Evolutionary conservation across 148 eudicot species (phyloP).

Genomic region (Chenopodium quinoa): DNA sequence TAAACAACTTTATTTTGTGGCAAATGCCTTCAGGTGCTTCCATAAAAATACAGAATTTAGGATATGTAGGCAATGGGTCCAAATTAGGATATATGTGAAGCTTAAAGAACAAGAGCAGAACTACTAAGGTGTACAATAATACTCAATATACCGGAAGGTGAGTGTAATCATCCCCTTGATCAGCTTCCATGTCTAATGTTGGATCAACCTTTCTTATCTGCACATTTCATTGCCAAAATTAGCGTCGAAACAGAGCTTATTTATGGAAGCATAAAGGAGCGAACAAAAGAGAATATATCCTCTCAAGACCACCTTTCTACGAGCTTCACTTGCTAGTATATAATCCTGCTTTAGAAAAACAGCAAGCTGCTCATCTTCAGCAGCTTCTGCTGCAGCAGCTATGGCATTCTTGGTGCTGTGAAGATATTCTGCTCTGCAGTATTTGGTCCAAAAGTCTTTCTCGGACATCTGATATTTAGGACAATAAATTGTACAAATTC

Average conservation of each 20-base stretch:
- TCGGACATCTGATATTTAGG: slow-evolving; percentile 65
- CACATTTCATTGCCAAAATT: slow-evolving; percentile 23
- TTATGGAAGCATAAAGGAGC: slow-evolving; percentile 13
- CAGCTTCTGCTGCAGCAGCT: slow-evolving; percentile 99
- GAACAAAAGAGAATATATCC: slow-evolving; percentile 8
- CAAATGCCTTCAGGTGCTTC: background rate
- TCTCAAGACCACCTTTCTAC: slow-evolving; percentile 57
- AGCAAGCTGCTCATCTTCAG: slow-evolving; percentile 91
- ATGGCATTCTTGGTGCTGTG: slow-evolving; percentile 85
- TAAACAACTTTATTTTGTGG: slow-evolving; percentile 3
- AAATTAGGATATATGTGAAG: background rate
- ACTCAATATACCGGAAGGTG: slow-evolving; percentile 75
- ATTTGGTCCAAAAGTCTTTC: slow-evolving; percentile 92
- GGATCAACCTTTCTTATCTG: slow-evolving; percentile 97
- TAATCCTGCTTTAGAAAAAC: slow-evolving; percentile 85
- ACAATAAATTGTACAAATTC: slow-evolving; percentile 7
- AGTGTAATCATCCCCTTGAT: slow-evolving; percentile 91
- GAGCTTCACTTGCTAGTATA: slow-evolving; percentile 77
- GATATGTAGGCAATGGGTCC: background rate
- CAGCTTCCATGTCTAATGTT: slow-evolving; percentile 95
- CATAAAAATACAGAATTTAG: background rate
- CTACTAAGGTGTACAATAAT: background rate
- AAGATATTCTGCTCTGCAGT: slow-evolving; percentile 92
- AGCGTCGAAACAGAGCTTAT: slow-evolving; percentile 14
- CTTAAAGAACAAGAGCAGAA: background rate